These are phyloP conservation scores for Backusella westeae DNA, from an alignment of 192 early-diverging fungal species.

Conservation along the genomic window DNA sequence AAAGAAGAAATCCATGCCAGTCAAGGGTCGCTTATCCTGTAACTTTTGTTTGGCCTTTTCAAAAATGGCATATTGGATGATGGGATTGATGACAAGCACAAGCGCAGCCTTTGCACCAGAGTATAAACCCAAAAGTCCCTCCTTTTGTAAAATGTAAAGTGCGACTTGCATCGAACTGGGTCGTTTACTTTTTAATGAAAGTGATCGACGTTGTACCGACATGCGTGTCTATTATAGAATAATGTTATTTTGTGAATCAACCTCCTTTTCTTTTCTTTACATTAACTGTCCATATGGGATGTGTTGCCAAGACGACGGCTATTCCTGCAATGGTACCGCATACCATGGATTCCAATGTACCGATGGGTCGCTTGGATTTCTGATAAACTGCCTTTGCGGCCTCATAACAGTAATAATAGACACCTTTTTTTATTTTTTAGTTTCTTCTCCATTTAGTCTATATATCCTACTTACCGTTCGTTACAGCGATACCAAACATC, in stretches of 20 bases:
- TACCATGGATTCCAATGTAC: conserved; percentile 73
- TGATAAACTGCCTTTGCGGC: conserved; percentile 82
- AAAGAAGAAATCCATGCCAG: conserved; percentile 85
- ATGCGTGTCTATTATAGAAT: conserved; percentile 1
- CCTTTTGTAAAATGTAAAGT: conserved; percentile 77
- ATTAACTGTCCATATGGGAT: conserved; percentile 98
- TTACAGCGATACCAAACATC: conserved; percentile 93
- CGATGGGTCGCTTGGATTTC: conserved; percentile 50
- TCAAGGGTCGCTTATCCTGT: conserved; percentile 44
- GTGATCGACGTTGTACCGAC: conserved; percentile 45
- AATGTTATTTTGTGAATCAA: neutral
- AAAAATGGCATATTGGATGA: conserved; percentile 98
- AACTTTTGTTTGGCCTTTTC: conserved; percentile 79
- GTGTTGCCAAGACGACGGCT: conserved; percentile 80
- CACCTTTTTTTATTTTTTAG: neutral
- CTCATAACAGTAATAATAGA: conserved; percentile 88
- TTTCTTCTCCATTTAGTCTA: neutral
- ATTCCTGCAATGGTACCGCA: conserved; percentile 86
- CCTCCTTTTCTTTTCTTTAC: conserved; percentile 34
- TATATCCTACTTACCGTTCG: conserved; percentile 75
- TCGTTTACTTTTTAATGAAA: conserved; percentile 10
- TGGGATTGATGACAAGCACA: conserved; percentile 95
- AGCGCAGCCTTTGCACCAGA: conserved; percentile 88
- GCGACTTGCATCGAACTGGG: conserved; percentile 45
- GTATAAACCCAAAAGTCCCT: conserved; percentile 82